These are phyloP conservation scores for Tardiomyces depauwii DNA, from an alignment of 1,139 yeast genomes.

Conservation along the genomic window DNA sequence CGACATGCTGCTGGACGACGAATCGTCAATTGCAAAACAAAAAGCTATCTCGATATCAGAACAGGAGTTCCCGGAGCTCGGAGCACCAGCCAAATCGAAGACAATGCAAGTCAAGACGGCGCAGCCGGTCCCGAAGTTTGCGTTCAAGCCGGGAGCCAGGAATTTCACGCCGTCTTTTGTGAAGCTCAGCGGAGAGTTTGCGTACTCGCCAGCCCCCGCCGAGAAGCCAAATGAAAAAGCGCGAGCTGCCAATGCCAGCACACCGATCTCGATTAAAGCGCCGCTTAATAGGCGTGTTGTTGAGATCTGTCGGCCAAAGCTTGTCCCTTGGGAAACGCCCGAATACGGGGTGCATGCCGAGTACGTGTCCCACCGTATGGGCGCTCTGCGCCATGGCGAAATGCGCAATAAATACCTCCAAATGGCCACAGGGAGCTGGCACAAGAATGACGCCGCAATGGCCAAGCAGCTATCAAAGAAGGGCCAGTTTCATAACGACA, in stretches of 20 bases:
- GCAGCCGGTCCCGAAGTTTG: too few relatives aligned
- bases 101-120: too few relatives aligned
- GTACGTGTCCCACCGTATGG: conserved; percentile 17
- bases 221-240: too few relatives aligned
- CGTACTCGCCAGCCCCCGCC: too few relatives aligned
- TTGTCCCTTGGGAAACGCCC: conserved; percentile 27
- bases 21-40: conserved; percentile 1
- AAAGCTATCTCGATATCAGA: background rate
- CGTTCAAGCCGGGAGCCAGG: too few relatives aligned
- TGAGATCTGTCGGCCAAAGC: conserved; percentile 18
- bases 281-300: conserved; percentile 13
- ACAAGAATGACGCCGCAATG: conserved; percentile 25
- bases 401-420: conserved; percentile 28
- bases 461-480: conserved; percentile 28
- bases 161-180: too few relatives aligned
- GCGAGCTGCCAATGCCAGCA: too few relatives aligned
- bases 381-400: conserved; percentile 21
- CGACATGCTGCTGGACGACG: conserved; percentile 7
- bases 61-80: conserved; percentile 2
- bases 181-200: too few relatives aligned
- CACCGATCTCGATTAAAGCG: conserved; percentile 7
- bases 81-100: background rate
- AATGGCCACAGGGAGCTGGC: conserved; percentile 29
- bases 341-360: conserved; percentile 14
- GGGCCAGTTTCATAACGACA: conserved; percentile 22